A percentile compares a stretch with the other conserved stretches of the same genome.
Conservation (phyloP, 116 monocot species). For the Iris pallida region DNA sequence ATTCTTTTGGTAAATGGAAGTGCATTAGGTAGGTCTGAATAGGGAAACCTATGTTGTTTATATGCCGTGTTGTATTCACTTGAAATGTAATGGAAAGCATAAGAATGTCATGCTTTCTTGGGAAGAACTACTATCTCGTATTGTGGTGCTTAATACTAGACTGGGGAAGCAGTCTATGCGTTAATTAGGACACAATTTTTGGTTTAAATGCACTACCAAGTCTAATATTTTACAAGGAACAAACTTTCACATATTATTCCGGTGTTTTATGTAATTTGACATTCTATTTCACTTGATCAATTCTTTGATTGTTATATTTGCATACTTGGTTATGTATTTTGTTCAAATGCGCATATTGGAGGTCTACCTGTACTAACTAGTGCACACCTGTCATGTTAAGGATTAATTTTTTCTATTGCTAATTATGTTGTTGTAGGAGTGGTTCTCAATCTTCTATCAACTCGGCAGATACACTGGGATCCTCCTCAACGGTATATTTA, state of each 20-base stretch:
- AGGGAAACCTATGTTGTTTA: too few relatives aligned
- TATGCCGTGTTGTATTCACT: not conserved
- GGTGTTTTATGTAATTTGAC: not conserved
- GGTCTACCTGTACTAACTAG: not conserved
- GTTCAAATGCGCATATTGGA: not conserved
- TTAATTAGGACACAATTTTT: not conserved
- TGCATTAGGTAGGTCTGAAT: too few relatives aligned
- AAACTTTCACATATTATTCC: not conserved
- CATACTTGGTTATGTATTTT: not conserved
- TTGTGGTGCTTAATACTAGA: too few relatives aligned
- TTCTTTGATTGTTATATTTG: not conserved
- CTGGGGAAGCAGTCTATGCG: not conserved
- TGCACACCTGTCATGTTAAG: not conserved
- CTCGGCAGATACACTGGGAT: slow-evolving; percentile 50
- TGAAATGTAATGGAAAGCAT: not conserved
- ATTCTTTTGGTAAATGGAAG: too few relatives aligned
- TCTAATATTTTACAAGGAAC: not conserved
- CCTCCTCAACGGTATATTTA: slow-evolving; percentile 42
- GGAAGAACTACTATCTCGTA: not conserved
- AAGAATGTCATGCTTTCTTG: not conserved
- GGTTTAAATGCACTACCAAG: not conserved
- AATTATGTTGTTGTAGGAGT: slow-evolving; percentile 41
- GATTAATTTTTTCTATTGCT: not conserved
- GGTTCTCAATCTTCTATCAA: slow-evolving; percentile 44
- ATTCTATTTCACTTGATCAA: not conserved